A percentile compares a stretch with the other conserved stretches of the same genome.
These are phyloP conservation scores for Asterophora lycoperdoides DNA, from an alignment of 768 basidiomycete genomes.

Conservation along the genomic window DNA sequence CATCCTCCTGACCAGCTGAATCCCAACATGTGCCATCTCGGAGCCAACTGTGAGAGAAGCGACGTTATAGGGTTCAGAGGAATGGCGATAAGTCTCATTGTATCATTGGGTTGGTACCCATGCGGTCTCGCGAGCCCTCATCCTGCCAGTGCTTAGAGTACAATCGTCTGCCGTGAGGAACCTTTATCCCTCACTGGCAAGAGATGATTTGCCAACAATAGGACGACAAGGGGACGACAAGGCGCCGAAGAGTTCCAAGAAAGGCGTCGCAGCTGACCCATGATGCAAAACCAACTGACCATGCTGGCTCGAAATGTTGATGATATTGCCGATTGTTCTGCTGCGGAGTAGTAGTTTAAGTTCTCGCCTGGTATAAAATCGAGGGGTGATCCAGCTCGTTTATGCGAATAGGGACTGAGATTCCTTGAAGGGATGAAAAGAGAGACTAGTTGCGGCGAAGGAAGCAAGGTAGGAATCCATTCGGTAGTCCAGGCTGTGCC, in stretches of 20 bases:
- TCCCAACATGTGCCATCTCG: constrained; percentile 61
- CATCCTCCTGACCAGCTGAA: constrained; percentile 54
- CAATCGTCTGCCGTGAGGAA: constrained; percentile 53
- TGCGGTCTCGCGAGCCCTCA: constrained; percentile 37
- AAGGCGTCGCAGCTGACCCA: constrained; percentile 49
- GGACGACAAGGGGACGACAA: constrained; percentile 48
- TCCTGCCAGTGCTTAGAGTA: constrained; percentile 42
- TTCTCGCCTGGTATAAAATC: constrained; percentile 50
- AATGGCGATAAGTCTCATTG: constrained; percentile 7
- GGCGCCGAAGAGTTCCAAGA: constrained; percentile 48
- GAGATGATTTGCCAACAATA: constrained; percentile 42
- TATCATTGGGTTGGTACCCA: constrained; percentile 50
- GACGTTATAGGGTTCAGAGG: not conserved
- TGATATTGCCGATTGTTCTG: constrained; percentile 48
- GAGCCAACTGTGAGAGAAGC: constrained; percentile 43
- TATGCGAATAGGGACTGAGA: constrained; percentile 52
- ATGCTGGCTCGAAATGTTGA: constrained; percentile 45
- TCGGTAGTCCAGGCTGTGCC: constrained; percentile 37
- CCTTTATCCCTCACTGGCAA: constrained; percentile 59
- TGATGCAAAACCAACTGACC: constrained; percentile 37
- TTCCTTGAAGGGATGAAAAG: constrained; percentile 47
- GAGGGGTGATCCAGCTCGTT: constrained; percentile 35
- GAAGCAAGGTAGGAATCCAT: constrained; percentile 48
- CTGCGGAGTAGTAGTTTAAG: constrained; percentile 45
- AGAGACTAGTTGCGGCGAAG: constrained; percentile 42